Percentiles rank a stretch among this genome's conserved stretches.
Evolutionary conservation across 2,329 filamentous ascomycete species (phyloP).

Genomic region (Penicillium freii): DNA sequence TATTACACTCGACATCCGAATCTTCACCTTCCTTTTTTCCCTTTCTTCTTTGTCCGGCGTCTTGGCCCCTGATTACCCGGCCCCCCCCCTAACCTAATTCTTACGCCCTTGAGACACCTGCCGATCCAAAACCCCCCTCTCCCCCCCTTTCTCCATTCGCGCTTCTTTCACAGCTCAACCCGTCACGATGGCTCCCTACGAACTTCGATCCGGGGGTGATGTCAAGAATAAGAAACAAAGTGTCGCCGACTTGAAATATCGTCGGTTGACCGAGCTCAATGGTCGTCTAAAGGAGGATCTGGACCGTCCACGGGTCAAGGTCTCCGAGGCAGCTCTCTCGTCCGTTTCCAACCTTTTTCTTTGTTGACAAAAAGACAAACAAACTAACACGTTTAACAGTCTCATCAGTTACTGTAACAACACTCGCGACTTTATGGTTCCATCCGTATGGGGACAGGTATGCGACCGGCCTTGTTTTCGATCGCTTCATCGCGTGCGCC

Average conservation of each 20-base stretch:
- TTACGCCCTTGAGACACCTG: conserved; percentile 11
- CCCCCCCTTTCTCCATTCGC: conserved; percentile 21
- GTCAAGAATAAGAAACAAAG: conserved; percentile 94
- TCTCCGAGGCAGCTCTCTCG: conserved; percentile 89
- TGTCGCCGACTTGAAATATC: conserved; percentile 97
- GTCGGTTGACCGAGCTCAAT: conserved; percentile 94
- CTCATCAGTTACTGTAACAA: conserved; percentile 98
- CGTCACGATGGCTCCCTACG: conserved; percentile 60
- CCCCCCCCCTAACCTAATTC: conserved; percentile 1
- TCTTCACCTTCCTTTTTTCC: conserved; percentile 1
- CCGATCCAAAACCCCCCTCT: conserved; percentile 10
- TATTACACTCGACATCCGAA: neutral
- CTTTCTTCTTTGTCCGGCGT: neutral
- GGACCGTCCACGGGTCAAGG: conserved; percentile 90
- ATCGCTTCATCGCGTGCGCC: conserved; percentile 7
- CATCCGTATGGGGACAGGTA: conserved; percentile 87
- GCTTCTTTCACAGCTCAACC: conserved; percentile 9
- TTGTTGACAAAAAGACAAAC: conserved; percentile 5
- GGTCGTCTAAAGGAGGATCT: conserved; percentile 92
- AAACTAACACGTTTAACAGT: conserved; percentile 51
- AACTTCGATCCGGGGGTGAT: conserved; percentile 64
- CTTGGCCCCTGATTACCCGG: conserved; percentile 9
- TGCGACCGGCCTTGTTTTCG: conserved; percentile 18
- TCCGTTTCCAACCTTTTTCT: conserved; percentile 46
- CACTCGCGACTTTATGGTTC: conserved; percentile 98